Evolutionary conservation across 2,329 filamentous ascomycete genomes (phyloP).

Genomic region (Aspergillus melleus): DNA sequence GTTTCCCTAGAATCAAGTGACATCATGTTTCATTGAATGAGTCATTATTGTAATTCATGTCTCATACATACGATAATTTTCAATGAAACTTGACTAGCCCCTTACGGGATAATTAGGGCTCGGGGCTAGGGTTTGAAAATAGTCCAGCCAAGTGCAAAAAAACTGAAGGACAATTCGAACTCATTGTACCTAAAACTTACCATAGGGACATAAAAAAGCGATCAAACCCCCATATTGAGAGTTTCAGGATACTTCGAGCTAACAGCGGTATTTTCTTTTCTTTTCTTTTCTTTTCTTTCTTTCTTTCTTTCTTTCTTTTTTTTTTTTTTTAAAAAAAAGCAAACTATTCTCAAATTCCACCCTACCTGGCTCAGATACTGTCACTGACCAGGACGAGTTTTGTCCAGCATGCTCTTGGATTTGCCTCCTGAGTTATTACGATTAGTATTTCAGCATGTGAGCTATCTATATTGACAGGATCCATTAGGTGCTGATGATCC

Average conservation of each 20-base stretch:
- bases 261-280: not conserved
- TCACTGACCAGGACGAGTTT: not conserved
- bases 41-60: too few relatives aligned
- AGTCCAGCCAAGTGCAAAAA: too few relatives aligned
- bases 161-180: too few relatives aligned
- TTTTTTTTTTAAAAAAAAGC: not conserved
- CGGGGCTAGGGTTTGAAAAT: too few relatives aligned
- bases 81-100: too few relatives aligned
- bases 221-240: not conserved
- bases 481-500: slow-evolving; percentile 1
- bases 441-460: slow-evolving; percentile 4
- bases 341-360: not conserved
- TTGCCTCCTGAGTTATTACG: slow-evolving; percentile 2
- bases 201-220: not conserved
- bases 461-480: not conserved
- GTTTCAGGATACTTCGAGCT: not conserved
- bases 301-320: not conserved
- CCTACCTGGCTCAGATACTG: not conserved
- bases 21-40: too few relatives aligned
- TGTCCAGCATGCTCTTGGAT: slow-evolving; percentile 1
- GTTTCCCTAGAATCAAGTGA: too few relatives aligned
- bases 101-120: too few relatives aligned
- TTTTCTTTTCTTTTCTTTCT: not conserved
- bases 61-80: too few relatives aligned
- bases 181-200: not conserved